phyloP scores from a whole-genome alignment of 306 rosid genomes.

The Rosa chinensis region DNA sequence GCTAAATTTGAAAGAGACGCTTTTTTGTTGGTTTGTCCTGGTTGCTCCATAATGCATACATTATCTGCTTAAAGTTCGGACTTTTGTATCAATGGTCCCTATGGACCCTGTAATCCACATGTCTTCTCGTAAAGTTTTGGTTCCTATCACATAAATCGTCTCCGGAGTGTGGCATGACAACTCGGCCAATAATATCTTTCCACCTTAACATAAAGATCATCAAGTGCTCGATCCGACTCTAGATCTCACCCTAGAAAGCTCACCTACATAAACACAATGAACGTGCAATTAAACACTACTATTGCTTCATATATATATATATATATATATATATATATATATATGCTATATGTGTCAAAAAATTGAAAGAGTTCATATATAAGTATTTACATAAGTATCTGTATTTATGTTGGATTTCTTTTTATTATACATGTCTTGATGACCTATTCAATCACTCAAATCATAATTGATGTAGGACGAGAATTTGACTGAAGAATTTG shows the following conservation, averaged over 20 bases:
- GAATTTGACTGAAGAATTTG: too few relatives aligned
- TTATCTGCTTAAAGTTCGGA: conserved; percentile 14
- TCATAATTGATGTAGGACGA: too few relatives aligned
- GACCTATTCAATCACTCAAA: too few relatives aligned
- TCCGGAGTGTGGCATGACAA: background rate
- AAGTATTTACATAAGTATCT: too few relatives aligned
- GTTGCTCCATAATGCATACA: conserved; percentile 12
- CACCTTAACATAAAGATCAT: background rate
- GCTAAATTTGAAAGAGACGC: conserved; percentile 31
- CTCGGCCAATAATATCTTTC: background rate
- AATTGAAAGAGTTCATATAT: too few relatives aligned
- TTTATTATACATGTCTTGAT: too few relatives aligned
- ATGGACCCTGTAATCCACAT: conserved; percentile 7
- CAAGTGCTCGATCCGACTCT: background rate
- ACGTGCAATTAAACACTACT: too few relatives aligned
- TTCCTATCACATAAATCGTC: background rate
- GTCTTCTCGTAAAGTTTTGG: background rate
- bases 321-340: too few relatives aligned
- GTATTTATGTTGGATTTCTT: too few relatives aligned
- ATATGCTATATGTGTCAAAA: too few relatives aligned
- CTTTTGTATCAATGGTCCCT: conserved; percentile 43
- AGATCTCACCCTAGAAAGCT: background rate
- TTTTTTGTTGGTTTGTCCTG: conserved; percentile 22
- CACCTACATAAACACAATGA: too few relatives aligned
- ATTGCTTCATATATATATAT: too few relatives aligned